A percentile compares a stretch with the other conserved stretches of the same genome.
Conservation (phyloP, 208 protist species). For the Leishmania gerbilli region DNA sequence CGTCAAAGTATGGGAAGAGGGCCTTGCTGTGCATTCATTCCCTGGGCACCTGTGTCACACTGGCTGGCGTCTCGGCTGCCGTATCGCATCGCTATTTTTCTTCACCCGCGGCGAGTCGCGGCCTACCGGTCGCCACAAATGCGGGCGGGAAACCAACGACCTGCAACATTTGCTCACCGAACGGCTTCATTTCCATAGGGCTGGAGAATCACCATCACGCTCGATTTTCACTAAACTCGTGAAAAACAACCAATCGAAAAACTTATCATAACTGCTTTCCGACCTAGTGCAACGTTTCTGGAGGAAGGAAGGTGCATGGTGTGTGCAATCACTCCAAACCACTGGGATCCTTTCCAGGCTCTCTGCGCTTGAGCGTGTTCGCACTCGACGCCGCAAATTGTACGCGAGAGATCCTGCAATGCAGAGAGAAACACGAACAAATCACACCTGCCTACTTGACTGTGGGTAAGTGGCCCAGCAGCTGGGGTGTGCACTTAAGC, state of each 20-base stretch:
- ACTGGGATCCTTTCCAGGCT: neutral
- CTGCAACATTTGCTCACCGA: neutral
- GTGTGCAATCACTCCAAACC: neutral
- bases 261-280: neutral
- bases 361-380: neutral
- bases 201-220: neutral
- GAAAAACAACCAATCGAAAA: neutral
- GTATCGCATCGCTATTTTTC: neutral
- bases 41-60: neutral
- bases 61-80: neutral
- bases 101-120: neutral
- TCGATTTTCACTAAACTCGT: neutral
- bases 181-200: neutral
- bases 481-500: neutral
- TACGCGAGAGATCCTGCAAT: neutral
- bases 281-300: neutral
- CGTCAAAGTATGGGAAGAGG: neutral
- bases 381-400: neutral
- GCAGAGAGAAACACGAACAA: neutral
- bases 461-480: neutral
- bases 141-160: neutral
- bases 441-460: neutral
- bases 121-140: neutral
- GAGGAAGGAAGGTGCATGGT: neutral
- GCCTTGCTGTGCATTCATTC: neutral